Evolutionary conservation across 2,329 filamentous ascomycete species (phyloP), one percentile per base, ranked within the genome.

Genomic region (Endothia cerciana): DNA sequence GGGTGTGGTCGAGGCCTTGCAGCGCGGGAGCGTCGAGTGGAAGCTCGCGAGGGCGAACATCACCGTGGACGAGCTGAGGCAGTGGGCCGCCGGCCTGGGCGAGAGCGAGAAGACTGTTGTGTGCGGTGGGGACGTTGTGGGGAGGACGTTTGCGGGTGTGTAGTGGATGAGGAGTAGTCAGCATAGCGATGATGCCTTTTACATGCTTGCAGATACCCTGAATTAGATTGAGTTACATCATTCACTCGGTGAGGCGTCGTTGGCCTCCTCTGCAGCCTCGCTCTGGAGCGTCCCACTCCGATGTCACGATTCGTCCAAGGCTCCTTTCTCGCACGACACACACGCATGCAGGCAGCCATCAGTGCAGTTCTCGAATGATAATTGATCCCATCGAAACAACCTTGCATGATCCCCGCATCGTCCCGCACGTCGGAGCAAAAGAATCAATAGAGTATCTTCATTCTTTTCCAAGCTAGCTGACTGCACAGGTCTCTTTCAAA

Each of bases 61-160:
- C 60, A 72, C 75, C 53, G 45, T 75, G 10, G 73, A 75, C 25
- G 73, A 76, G 64, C 63, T 76, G 62, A 70, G 70, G 63, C 22
- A 68, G 49, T 76, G 73, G 72, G 69, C 69, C 17, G 58, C 65
- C 17, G 61, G 60, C 36, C 33, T 74, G 60, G 70, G 57, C 19
- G 73, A 74, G 67, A 62, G 66, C 55, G 71, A 75, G 66, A 73
- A 67, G 68, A 69, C 67, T 45, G 71, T 71, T 3, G 70, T 75
- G 8, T 75, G 74, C 36, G 74, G 73, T 4, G 65, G 60, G 0
- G 71, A 74, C 2, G 56, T 71, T 41, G 71, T 75, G n/a, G 73
- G 71, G 3, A 71, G 47, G 66, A 75, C 74, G 41, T 75, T 72
- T 69, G 72, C 71, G 17, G 73, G 71, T 10, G 68, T 75, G 5